A percentile compares a stretch with the other conserved stretches of the same genome.
Conservation (phyloP, 129 eudicot species). For the Centrapalus pauciflorus region DNA sequence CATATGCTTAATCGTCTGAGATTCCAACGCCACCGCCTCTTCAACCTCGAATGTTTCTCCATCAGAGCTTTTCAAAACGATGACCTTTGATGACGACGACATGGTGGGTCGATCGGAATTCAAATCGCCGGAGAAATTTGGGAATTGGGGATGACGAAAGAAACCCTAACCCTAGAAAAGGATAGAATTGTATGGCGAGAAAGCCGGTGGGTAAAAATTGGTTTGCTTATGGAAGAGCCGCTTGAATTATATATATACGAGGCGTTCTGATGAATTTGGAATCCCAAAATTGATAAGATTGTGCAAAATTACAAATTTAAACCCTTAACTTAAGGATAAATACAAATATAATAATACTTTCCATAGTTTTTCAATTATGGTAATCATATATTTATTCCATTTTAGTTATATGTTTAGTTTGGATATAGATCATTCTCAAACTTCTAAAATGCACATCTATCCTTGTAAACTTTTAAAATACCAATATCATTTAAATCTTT, state of each 20-base stretch:
- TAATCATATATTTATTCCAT: too few relatives aligned
- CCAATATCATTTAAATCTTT: too few relatives aligned
- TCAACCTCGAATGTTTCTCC: slow-evolving; percentile 46
- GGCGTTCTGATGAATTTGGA: background rate
- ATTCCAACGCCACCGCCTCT: slow-evolving; percentile 32
- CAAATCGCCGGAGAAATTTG: background rate
- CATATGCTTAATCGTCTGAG: slow-evolving; percentile 44
- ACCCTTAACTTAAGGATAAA: too few relatives aligned
- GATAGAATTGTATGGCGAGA: slow-evolving; percentile 10
- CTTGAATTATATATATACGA: background rate
- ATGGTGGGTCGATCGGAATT: slow-evolving; percentile 7
- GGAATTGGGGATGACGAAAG: slow-evolving; percentile 7
- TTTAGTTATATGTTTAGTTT: too few relatives aligned
- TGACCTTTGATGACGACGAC: slow-evolving; percentile 20
- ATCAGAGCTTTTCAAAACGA: slow-evolving; percentile 32
- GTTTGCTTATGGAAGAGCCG: background rate
- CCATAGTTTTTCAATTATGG: too few relatives aligned
- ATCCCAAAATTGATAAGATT: background rate
- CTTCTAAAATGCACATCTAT: too few relatives aligned
- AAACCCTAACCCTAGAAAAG: slow-evolving; percentile 14
- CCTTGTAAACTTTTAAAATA: too few relatives aligned
- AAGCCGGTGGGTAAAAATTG: background rate
- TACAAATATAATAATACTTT: too few relatives aligned
- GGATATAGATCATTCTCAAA: too few relatives aligned
- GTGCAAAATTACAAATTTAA: too few relatives aligned